Conservation (phyloP, 768 basidiomycete species). For the Podaxis sp. region DNA sequence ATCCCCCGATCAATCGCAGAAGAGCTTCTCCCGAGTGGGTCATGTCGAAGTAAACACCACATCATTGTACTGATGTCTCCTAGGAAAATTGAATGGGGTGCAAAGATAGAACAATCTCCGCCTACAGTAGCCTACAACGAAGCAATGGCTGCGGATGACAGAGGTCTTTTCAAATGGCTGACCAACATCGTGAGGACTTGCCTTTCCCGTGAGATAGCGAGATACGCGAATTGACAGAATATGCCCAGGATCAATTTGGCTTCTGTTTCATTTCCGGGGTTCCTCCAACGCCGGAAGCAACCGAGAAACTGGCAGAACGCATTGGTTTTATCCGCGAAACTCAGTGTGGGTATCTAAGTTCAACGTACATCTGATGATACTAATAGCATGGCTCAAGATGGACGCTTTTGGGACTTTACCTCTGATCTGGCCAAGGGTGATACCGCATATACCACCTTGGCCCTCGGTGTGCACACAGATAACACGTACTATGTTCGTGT, state of each 20-base stretch:
- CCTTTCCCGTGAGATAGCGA: neutral
- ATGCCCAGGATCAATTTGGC: conserved; percentile 73
- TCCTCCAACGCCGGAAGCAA: conserved; percentile 78
- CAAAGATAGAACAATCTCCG: conserved; percentile 69
- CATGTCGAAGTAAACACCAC: neutral
- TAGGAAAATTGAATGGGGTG: conserved; percentile 81
- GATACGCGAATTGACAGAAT: neutral
- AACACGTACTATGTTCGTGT: conserved; percentile 63
- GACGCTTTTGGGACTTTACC: conserved; percentile 97
- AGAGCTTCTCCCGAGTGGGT: conserved; percentile 45
- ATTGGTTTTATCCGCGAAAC: conserved; percentile 93
- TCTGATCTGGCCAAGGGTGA: conserved; percentile 89
- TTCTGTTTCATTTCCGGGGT: conserved; percentile 87
- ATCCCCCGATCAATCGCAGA: conserved; percentile 51
- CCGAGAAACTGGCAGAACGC: conserved; percentile 70
- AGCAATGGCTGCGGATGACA: conserved; percentile 63
- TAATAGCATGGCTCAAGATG: conserved; percentile 52
- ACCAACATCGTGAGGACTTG: conserved; percentile 65
- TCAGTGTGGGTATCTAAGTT: conserved; percentile 34
- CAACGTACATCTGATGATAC: neutral
- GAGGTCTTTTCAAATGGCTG: conserved; percentile 79
- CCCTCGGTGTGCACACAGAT: conserved; percentile 80
- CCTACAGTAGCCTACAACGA: conserved; percentile 75
- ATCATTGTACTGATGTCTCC: neutral
- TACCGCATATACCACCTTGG: conserved; percentile 89